Conservation (phyloP, 345 rosid genomes). For the Populus alba region DNA sequence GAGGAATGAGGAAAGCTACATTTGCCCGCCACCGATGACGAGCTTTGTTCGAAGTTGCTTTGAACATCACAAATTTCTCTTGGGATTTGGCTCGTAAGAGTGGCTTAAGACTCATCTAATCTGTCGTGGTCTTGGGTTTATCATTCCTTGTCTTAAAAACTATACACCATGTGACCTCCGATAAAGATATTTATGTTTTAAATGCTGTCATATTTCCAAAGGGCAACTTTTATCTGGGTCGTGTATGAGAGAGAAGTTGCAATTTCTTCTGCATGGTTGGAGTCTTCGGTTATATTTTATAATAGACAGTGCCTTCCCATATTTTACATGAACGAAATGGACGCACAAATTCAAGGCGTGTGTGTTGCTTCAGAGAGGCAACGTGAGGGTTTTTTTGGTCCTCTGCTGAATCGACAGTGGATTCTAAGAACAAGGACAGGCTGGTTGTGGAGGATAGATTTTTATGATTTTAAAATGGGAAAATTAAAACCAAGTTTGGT, state of each 20-base stretch:
- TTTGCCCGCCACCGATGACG: background rate
- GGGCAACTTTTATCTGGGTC: background rate
- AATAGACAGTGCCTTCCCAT: no score
- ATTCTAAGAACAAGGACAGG: no score
- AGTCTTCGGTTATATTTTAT: background rate
- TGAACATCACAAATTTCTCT: background rate
- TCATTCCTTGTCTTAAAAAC: background rate
- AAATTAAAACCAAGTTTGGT: no score
- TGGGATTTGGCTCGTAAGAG: background rate
- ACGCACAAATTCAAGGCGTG: no score
- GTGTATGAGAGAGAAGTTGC: background rate
- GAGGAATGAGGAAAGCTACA: conserved; percentile 53
- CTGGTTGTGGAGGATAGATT: no score
- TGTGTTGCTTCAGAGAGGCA: no score
- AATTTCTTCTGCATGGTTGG: no score
- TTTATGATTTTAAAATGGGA: no score
- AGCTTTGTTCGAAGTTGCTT: background rate
- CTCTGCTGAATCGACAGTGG: no score
- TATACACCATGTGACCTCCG: background rate
- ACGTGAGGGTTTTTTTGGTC: no score
- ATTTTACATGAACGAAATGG: no score
- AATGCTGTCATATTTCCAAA: background rate
- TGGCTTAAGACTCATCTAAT: background rate
- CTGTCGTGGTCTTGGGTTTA: background rate
- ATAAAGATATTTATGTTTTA: background rate